Base-by-base conservation (phyloP, 108 stramenopile species). In the Nitzschia palea region DNA sequence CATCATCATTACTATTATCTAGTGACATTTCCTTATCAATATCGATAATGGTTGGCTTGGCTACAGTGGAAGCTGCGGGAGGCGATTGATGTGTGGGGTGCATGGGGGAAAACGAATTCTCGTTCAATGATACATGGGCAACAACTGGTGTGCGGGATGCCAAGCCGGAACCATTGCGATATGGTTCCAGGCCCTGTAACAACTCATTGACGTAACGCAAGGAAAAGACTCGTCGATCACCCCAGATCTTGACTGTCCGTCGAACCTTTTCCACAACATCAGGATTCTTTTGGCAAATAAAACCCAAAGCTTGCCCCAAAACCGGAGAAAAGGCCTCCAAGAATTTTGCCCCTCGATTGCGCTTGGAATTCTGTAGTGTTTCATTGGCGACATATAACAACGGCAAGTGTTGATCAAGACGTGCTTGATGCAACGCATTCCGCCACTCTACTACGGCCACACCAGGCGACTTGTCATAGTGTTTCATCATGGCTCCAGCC, bases 381-480 rank as follows among this genome's bases (percentile, higher is more conserved):
- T 94, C 93, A 65, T 94, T 94, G 56, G 89, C 89, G 23, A 94
- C 90, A 71, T 94, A 94, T 27, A 94, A 67, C 10, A 94, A 71
- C 15, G 93, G 90, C 27, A 94, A 57, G 44, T 75, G 62, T 32
- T 87, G 87, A 44, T 80, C 73, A 6, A 44, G 40, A 3, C 67
- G 66, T 12, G 78, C 74, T 18, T 80, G 79, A 50, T 83, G 81
- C 27, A 93, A 61, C 9, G 77, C 81, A 43, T 84, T 80, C n/a
- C 91, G 67, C 91, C 91, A 93, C 79, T 89, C 88, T 1, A 67
- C 73, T n/a, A 93, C 88, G 35, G 88, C 88, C 3, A 87, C 73
- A 14, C 63, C 65, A 9, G 88, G 72, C 17, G 73, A 65, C 32
- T 73, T 76, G 54, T 90, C 91, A 76, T 93, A 93, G 67, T 86